Evolutionary conservation across 2,329 filamentous ascomycete genomes (phyloP).

Genomic region (Geoglossum cookeanum): DNA sequence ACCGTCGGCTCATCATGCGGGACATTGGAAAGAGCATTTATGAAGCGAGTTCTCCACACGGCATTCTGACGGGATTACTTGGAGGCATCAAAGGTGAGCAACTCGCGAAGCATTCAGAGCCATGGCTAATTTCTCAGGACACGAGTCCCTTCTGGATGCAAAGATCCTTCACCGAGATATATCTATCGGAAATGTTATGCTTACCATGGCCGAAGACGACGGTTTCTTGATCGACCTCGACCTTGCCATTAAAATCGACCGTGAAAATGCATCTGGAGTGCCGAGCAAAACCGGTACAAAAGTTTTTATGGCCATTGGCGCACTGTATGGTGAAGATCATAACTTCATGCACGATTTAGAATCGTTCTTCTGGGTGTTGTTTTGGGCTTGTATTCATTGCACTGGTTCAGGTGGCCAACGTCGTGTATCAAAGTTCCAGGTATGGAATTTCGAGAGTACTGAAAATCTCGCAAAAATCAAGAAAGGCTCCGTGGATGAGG

Average conservation of each 20-base stretch:
- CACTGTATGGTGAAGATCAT: slow-evolving; percentile 3
- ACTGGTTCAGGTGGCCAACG: slow-evolving; percentile 1
- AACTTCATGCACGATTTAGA: slow-evolving; percentile 7
- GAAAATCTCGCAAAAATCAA: slow-evolving; percentile 9
- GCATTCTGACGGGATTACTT: slow-evolving; percentile 8
- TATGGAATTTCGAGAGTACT: slow-evolving; percentile 12
- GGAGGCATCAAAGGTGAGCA: slow-evolving; percentile 8
- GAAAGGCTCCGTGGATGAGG: slow-evolving; percentile 7
- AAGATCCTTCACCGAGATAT: slow-evolving; percentile 14
- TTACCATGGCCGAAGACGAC: slow-evolving; percentile 6
- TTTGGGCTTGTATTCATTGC: slow-evolving; percentile 6
- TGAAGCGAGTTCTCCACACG: slow-evolving; percentile 5
- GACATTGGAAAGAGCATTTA: slow-evolving; percentile 5
- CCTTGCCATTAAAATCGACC: slow-evolving; percentile 6
- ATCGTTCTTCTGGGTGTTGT: slow-evolving; percentile 9
- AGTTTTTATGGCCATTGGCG: slow-evolving; percentile 7
- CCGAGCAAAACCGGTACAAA: slow-evolving; percentile 7
- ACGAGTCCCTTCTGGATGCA: slow-evolving; percentile 8
- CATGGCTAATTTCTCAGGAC: slow-evolving; percentile 8
- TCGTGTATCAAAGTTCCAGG: slow-evolving; percentile 8
- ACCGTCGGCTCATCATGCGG: slow-evolving; percentile 4
- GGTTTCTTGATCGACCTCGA: slow-evolving; percentile 12
- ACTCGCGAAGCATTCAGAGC: not conserved
- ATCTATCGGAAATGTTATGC: slow-evolving; percentile 13
- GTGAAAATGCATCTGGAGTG: slow-evolving; percentile 7